Evolutionary conservation across 1,284 basidiomycete genomes (phyloP), one percentile per base, ranked within the genome.

Genomic region (Testicularia cyperi): DNA sequence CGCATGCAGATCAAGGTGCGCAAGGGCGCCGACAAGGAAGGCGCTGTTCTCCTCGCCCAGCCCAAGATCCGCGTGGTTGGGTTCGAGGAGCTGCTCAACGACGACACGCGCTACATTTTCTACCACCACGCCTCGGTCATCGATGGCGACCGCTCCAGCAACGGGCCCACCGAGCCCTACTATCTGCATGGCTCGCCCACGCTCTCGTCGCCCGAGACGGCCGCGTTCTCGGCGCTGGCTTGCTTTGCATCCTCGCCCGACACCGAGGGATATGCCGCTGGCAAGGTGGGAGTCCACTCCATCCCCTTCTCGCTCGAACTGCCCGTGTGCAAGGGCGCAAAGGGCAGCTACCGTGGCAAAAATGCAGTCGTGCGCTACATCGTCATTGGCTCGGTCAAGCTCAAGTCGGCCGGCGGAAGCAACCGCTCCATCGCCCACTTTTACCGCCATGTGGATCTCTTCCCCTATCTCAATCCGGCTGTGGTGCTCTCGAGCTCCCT

Each of bases 51-150:
- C 54, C 79, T 95, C 6, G 85, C 85, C 20, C 85, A 83, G 39
- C 89, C 86, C 5, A 94, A 92, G 79, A 78, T 94, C 25, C 82
- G 90, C 28, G 81, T 94, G 13, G 82, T 95, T 38, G 92, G 92
- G 1, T 94, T 91, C 70, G 92, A 95, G 78, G 79, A 82, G 47
- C 81, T 88, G 37, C 80, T 83, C 0, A 80, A 82, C 27, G 80
- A 82, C 49, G 80, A 83, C 41, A 79, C 83, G 3, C 81, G 87
- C n/a, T 85, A 90, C 74, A 86, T 87, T 15, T 94, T 96, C 78
- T 92, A 90, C 77, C 88, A 91, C 66, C 84, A 85, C 66, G 83
- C 86, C 5, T 81, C 83, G 14, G 78, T 81, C 10, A 80, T 95
- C 15, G 67, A 75, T 37, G 55, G 68, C n/a, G 65, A 68, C 35